Base-by-base conservation (phyloP, 139 green algal genomes). In the Haematococcus lacustris region DNA sequence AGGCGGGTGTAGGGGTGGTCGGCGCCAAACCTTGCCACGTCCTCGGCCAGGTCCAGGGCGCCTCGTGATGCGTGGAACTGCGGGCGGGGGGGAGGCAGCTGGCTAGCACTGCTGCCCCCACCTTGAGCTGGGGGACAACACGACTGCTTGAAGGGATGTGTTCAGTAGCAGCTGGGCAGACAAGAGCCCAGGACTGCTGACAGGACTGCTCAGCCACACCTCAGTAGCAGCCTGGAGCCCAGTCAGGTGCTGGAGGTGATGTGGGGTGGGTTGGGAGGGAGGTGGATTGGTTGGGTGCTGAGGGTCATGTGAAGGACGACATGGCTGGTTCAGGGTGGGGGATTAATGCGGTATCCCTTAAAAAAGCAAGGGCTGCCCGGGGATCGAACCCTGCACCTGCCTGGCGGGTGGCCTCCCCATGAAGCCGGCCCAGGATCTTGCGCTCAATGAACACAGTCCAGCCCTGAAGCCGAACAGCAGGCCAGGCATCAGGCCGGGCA, bases 371-470 rank as follows among this genome's bases (percentile, higher is more conserved):
- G 47, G 13, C 47, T 21, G 13, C 21, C 47, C 47, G 13, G 13
- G 47, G 47, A 57, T n/a, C 13, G 47, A 13, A 28, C 47, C 21
- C 47, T n/a, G 13, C 21, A 57, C 13, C 13, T 21, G 21, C 13
- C 47, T 57, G 13, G 47, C 21, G 47, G 13, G 21, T 57, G 47
- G 21, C 47, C 13, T 21, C 25, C 7, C 89, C 92, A 37, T 88
- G 60, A 63, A 97, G 65, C 2, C 74, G 60, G 0, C 84, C 88
- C n/a, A 95, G 63, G 39, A 96, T 97, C 74, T 92, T 92, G 65
- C 92, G 79, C 83, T 96, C 91, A 53, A 97, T 73, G 50, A 87
- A 93, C 3, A 96, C 86, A 1, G 89, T 94, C 70, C 76, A 91
- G 6, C 63, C 39, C 43, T n/a, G n/a, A n/a, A n/a, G n/a, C n/a